Percentiles rank a stretch among this genome's conserved stretches.
These are phyloP conservation scores for Fonsecaea pugnacius DNA, from an alignment of 2,329 filamentous ascomycete species.

Conservation along the genomic window DNA sequence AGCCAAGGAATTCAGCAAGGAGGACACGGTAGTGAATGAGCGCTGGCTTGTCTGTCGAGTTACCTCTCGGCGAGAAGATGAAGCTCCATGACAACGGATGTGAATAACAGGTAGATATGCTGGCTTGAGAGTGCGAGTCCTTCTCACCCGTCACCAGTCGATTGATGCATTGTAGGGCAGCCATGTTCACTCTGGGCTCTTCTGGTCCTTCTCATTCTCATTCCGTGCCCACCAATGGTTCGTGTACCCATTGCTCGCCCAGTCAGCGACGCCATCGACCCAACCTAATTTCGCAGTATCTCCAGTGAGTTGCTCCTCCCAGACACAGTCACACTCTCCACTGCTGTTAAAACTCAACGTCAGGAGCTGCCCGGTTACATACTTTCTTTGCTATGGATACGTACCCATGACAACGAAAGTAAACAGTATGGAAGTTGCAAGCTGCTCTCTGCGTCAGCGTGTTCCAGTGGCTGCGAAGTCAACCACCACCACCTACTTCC, in stretches of 20 bases:
- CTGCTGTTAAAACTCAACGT: neutral
- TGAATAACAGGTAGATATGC: neutral
- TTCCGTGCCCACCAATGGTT: neutral
- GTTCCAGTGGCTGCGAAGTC: neutral
- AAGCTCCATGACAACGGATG: neutral
- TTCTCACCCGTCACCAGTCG: neutral
- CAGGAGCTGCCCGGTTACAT: neutral
- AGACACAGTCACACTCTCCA: constrained; percentile 5
- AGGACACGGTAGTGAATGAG: neutral
- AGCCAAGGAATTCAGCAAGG: neutral
- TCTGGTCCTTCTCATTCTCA: neutral
- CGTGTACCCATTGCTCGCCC: neutral
- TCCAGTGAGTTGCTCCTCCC: neutral
- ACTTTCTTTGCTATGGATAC: neutral
- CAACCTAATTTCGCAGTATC: constrained; percentile 7
- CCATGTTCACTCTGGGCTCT: neutral
- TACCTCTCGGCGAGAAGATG: neutral
- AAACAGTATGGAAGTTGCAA: neutral
- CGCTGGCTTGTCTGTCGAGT: neutral
- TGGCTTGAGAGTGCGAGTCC: neutral
- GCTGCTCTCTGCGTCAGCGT: neutral
- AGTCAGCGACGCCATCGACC: neutral
- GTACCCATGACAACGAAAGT: constrained; percentile 3
- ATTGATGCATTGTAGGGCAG: neutral
- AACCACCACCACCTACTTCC: neutral